phyloP scores from a whole-genome alignment of 352 stramenopile species.

The Globisporangium heterothallicum region DNA sequence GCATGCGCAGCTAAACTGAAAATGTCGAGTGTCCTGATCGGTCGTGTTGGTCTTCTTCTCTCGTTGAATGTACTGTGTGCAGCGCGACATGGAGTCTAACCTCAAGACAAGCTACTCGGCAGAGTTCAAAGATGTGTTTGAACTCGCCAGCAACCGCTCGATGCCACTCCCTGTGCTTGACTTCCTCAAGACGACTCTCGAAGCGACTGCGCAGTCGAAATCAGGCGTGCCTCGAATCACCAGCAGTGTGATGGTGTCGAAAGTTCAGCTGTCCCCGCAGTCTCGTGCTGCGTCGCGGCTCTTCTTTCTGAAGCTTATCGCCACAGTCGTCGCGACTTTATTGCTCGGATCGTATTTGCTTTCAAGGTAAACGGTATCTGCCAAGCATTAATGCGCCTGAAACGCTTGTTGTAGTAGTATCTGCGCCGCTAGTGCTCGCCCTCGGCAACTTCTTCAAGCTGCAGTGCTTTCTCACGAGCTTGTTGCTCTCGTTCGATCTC shows the following conservation, averaged over 20 bases:
- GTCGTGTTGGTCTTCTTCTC: too few species aligned
- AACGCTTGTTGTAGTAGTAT: neutral
- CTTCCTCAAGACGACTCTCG: constrained; percentile 42
- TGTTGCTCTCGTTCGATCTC: constrained; percentile 10
- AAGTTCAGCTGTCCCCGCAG: constrained; percentile 35
- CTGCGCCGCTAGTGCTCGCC: neutral
- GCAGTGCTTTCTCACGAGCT: constrained; percentile 6
- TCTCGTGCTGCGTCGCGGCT: constrained; percentile 43
- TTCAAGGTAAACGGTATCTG: constrained; percentile 9
- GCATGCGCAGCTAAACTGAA: too few species aligned
- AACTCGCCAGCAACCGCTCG: constrained; percentile 42
- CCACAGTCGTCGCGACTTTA: constrained; percentile 56
- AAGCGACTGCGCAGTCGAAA: constrained; percentile 15
- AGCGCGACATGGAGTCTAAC: constrained; percentile 41
- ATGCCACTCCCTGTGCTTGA: constrained; percentile 39
- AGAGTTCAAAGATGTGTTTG: constrained; percentile 77
- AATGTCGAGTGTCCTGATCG: too few species aligned
- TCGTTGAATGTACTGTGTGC: neutral
- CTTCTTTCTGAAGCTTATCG: constrained; percentile 69
- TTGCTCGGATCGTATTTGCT: constrained; percentile 51
- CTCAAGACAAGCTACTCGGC: constrained; percentile 50
- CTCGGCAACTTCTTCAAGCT: constrained; percentile 5
- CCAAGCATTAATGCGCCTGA: neutral
- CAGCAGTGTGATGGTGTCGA: constrained; percentile 36
- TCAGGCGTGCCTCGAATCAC: constrained; percentile 24